These are phyloP conservation scores for Raphidocelis subcapitata DNA, from an alignment of 139 green algal genomes.

Conservation along the genomic window DNA sequence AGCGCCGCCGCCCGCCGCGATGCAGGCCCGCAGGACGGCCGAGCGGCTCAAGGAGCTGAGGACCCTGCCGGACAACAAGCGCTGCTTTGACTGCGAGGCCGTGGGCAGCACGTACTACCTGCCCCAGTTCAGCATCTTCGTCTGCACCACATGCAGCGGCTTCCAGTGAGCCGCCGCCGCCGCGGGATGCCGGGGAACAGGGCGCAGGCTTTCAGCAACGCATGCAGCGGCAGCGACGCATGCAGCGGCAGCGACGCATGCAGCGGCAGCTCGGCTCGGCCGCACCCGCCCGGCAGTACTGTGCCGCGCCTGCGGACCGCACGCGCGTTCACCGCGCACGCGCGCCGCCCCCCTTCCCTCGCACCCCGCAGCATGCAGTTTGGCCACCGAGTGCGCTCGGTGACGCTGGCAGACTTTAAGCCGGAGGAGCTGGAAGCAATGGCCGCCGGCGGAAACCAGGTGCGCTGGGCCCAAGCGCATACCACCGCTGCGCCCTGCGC, in stretches of 20 bases:
- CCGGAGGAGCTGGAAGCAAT: conserved; percentile 68
- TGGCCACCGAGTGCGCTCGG: conserved; percentile 76
- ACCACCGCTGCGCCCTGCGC: background rate
- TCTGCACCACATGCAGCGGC: conserved; percentile 77
- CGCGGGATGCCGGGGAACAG: too few relatives aligned
- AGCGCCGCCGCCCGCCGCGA: too few relatives aligned
- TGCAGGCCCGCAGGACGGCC: too few relatives aligned
- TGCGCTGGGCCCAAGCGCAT: conserved; percentile 19
- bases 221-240: too few relatives aligned
- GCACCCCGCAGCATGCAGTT: conserved; percentile 67
- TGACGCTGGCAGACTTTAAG: conserved; percentile 78
- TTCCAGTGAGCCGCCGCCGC: conserved; percentile 68
- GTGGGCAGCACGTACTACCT: conserved; percentile 79
- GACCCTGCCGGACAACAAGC: conserved; percentile 40
- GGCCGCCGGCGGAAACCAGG: conserved; percentile 68
- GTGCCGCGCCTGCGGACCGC: too few relatives aligned
- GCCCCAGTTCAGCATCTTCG: conserved; percentile 66
- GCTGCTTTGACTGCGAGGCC: conserved; percentile 56
- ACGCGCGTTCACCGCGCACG: background rate
- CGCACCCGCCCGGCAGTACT: background rate
- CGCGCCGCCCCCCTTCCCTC: background rate
- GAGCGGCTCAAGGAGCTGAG: conserved; percentile 36
- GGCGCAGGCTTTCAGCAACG: too few relatives aligned
- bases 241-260: too few relatives aligned
- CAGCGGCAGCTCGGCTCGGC: too few relatives aligned